These are phyloP conservation scores for Biancaea sappan DNA, from an alignment of 306 rosid genomes.

Conservation along the genomic window DNA sequence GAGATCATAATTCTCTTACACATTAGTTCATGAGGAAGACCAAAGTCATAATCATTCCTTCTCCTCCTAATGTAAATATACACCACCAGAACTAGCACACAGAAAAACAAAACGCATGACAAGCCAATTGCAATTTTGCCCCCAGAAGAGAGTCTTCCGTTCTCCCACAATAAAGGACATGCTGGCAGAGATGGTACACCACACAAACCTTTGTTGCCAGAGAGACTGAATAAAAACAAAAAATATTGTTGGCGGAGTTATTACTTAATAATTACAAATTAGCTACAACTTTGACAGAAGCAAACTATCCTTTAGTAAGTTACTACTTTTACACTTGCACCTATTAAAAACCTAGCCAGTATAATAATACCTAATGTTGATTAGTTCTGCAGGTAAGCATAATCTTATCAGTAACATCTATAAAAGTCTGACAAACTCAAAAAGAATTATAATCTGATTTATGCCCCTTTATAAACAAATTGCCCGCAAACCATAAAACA, in stretches of 20 bases:
- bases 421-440: slow-evolving; percentile 23
- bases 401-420: background rate
- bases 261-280: background rate
- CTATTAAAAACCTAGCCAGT: background rate
- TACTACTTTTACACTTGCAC: background rate
- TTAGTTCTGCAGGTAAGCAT: background rate
- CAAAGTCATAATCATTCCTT: slow-evolving; percentile 86
- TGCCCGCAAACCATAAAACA: slow-evolving; percentile 4
- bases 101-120: slow-evolving; percentile 60
- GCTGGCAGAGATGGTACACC: slow-evolving; percentile 77
- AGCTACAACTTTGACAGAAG: slow-evolving; percentile 8
- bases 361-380: slow-evolving; percentile 16
- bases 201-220: slow-evolving; percentile 80
- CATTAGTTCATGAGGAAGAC: slow-evolving; percentile 81
- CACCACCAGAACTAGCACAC: slow-evolving; percentile 53
- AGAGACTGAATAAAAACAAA: slow-evolving; percentile 59
- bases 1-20: slow-evolving; percentile 69
- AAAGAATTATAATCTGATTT: slow-evolving; percentile 11
- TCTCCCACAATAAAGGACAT: slow-evolving; percentile 87
- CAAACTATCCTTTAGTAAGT: background rate
- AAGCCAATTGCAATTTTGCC: slow-evolving; percentile 83
- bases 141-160: slow-evolving; percentile 66
- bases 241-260: slow-evolving; percentile 8
- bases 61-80: slow-evolving; percentile 78
- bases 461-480: slow-evolving; percentile 7